Evolutionary conservation across 345 rosid genomes (phyloP).

Genomic region (Salix exigua): DNA sequence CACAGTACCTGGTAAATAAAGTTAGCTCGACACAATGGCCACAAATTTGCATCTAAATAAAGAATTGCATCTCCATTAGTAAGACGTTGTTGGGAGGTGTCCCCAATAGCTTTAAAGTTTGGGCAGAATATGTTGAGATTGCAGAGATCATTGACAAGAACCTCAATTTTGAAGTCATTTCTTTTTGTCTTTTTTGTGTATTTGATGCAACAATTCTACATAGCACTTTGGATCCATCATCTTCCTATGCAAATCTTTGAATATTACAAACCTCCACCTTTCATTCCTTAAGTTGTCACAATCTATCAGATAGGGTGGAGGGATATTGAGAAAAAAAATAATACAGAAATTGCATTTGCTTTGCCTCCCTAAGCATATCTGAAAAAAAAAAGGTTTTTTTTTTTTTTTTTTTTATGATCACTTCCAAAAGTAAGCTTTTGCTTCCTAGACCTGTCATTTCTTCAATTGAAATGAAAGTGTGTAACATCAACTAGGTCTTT

Average conservation of each 20-base stretch:
- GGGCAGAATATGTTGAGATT: neutral
- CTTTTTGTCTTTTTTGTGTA: neutral
- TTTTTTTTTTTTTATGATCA: neutral
- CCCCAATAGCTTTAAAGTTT: neutral
- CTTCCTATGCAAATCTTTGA: neutral
- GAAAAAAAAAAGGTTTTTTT: neutral
- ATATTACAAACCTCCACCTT: neutral
- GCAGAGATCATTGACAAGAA: neutral
- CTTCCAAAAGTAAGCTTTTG: neutral
- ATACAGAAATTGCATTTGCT: neutral
- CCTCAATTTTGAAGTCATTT: neutral
- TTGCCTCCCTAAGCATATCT: neutral
- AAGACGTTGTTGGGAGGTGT: neutral
- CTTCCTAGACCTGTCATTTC: neutral
- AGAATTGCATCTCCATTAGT: neutral
- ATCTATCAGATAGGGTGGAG: neutral
- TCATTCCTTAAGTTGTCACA: neutral
- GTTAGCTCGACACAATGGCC: no score
- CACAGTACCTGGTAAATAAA: no score
- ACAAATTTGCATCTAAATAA: neutral
- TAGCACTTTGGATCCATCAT: neutral
- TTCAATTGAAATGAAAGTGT: neutral
- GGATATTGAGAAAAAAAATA: neutral
- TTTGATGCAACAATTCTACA: neutral
- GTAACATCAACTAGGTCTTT: neutral